Evolutionary conservation across 768 basidiomycete genomes (phyloP).

Genomic region (Boletus sp.): DNA sequence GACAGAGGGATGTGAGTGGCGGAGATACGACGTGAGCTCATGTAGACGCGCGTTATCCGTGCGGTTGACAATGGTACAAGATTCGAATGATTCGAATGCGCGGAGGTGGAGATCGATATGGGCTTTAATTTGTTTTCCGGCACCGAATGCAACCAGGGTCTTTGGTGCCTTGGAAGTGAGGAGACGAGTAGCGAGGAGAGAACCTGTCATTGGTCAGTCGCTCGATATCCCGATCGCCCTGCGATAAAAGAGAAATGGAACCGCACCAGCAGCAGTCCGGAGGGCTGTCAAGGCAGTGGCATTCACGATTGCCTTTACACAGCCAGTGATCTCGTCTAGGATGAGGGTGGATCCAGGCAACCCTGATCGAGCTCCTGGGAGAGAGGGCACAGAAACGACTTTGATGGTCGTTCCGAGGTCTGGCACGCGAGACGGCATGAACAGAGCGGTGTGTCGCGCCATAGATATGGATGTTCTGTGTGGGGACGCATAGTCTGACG

Average conservation of each 20-base stretch:
- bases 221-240: not conserved
- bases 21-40: conserved; percentile 34
- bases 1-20: conserved; percentile 25
- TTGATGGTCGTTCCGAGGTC: conserved; percentile 64
- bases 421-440: conserved; percentile 77
- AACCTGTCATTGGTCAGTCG: conserved; percentile 43
- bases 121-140: conserved; percentile 65
- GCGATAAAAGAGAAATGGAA: not conserved
- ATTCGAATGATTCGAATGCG: conserved; percentile 50
- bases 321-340: conserved; percentile 66
- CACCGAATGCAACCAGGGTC: conserved; percentile 62
- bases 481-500: conserved; percentile 36
- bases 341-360: conserved; percentile 76
- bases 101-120: conserved; percentile 63
- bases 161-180: conserved; percentile 42
- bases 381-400: conserved; percentile 70
- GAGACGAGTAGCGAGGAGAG: conserved; percentile 60
- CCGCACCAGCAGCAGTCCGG: conserved; percentile 74
- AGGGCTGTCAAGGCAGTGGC: conserved; percentile 74
- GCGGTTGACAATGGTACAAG: conserved; percentile 64
- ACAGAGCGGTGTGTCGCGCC: conserved; percentile 57
- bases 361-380: conserved; percentile 43
- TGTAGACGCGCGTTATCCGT: conserved; percentile 46
- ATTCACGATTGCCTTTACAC: conserved; percentile 73
- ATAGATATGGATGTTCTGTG: conserved; percentile 57